These are phyloP conservation scores for Forsythia viridissima DNA, from an alignment of 257 asterid genomes.

Conservation along the genomic window DNA sequence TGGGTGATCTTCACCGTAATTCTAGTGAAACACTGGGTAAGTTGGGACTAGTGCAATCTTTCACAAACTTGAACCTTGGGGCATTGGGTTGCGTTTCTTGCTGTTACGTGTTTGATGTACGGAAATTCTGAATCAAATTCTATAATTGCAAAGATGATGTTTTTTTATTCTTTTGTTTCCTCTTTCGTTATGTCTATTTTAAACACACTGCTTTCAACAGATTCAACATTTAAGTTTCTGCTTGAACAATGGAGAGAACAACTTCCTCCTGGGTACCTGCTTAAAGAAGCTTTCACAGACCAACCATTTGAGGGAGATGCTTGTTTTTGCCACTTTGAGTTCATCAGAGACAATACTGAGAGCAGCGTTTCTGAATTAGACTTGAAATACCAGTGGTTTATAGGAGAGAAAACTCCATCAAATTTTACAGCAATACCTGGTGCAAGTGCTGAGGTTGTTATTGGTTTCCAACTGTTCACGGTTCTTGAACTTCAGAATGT, in stretches of 20 bases:
- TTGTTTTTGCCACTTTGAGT: slow-evolving; percentile 85
- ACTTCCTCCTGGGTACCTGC: slow-evolving; percentile 81
- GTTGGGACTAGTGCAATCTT: background rate
- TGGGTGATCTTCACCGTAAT: background rate
- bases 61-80: background rate
- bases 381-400: slow-evolving; percentile 87
- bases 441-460: slow-evolving; percentile 75
- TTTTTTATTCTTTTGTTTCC: background rate
- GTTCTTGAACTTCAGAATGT: background rate
- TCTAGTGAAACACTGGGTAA: background rate
- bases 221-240: slow-evolving; percentile 85
- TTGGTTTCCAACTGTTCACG: slow-evolving; percentile 18
- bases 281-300: slow-evolving; percentile 69
- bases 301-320: slow-evolving; percentile 94
- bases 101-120: background rate
- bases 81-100: background rate
- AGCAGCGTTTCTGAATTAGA: slow-evolving; percentile 44
- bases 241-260: slow-evolving; percentile 96
- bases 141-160: background rate
- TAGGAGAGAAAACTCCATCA: slow-evolving; percentile 74
- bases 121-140: slow-evolving; percentile 7
- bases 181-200: slow-evolving; percentile 9
- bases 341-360: slow-evolving; percentile 61
- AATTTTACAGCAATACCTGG: slow-evolving; percentile 65
- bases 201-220: slow-evolving; percentile 43